A percentile compares a stretch with the other conserved stretches of the same genome.
Evolutionary conservation across 805 yeast species (phyloP).

Genomic region (Hanseniaspora clermontiae): DNA sequence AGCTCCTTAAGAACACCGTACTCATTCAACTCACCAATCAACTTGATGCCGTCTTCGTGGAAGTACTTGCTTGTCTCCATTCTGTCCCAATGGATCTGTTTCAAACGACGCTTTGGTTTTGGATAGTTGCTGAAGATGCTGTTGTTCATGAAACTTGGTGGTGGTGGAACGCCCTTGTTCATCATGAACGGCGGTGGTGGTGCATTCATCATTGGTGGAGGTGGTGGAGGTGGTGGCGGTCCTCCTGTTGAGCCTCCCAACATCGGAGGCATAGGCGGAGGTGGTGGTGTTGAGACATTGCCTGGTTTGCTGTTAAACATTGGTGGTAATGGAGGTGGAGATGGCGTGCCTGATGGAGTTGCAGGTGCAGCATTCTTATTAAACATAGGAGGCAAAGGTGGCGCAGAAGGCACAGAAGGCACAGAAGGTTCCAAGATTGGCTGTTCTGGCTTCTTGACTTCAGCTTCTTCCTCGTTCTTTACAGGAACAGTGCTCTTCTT

Average conservation of each 20-base stretch:
- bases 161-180: conserved; percentile 14
- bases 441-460: not conserved
- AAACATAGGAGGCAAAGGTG: conserved; percentile 12
- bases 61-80: conserved; percentile 72
- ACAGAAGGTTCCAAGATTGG: conserved; percentile 16
- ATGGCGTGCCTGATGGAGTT: conserved; percentile 17
- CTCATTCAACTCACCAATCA: conserved; percentile 50
- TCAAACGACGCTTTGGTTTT: conserved; percentile 63
- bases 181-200: conserved; percentile 22
- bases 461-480: not conserved
- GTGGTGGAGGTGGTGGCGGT: conserved; percentile 30
- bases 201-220: conserved; percentile 27
- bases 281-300: conserved; percentile 19
- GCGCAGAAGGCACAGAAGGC: conserved; percentile 14
- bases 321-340: conserved; percentile 28
- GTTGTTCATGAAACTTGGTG: not conserved
- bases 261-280: conserved; percentile 23
- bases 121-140: conserved; percentile 40
- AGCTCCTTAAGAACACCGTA: conserved; percentile 75
- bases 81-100: conserved; percentile 96
- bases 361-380: not conserved
- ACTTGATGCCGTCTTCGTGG: conserved; percentile 55
- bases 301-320: conserved; percentile 13
- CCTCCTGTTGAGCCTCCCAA: conserved; percentile 16
- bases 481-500: conserved; percentile 19